phyloP scores from a whole-genome alignment of 202 grass and related monocot species.

The Saccharum hybrid region DNA sequence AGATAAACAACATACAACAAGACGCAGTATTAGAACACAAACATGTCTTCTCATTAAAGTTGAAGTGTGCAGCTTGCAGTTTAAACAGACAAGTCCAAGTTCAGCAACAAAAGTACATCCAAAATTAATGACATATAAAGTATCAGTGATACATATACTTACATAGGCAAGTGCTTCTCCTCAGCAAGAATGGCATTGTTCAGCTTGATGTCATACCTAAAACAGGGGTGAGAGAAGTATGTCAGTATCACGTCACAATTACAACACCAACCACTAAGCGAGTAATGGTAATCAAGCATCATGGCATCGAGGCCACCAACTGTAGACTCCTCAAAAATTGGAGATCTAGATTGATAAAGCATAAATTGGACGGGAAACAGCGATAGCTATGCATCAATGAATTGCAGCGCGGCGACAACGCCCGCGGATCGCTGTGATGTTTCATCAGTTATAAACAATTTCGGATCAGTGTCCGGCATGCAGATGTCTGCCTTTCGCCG shows the following conservation, averaged over 20 bases:
- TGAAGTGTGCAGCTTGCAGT: not conserved
- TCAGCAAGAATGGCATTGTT: constrained; percentile 90
- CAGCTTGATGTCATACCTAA: constrained; percentile 80
- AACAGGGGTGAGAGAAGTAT: constrained; percentile 38
- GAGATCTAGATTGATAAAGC: constrained; percentile 19
- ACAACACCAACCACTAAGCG: constrained; percentile 12
- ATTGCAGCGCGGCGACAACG: not conserved
- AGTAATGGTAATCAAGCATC: constrained; percentile 17
- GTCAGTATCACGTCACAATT: constrained; percentile 1
- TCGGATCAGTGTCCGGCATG: not conserved
- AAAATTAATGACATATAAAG: constrained; percentile 23
- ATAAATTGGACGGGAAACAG: not conserved
- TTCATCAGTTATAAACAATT: constrained; percentile 1
- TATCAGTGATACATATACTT: constrained; percentile 28
- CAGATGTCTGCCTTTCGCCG: not conserved
- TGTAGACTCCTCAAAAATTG: not conserved
- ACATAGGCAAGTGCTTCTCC: constrained; percentile 91
- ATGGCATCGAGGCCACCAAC: not conserved
- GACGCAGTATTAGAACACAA: not conserved
- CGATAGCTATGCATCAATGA: not conserved
- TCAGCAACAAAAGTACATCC: too few relatives aligned
- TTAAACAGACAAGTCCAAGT: not conserved
- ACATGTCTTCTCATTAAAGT: not conserved
- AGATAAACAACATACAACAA: not conserved
- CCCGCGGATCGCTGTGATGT: not conserved